phyloP scores from a whole-genome alignment of 1,284 basidiomycete species.

The Vanrija humicola region DNA sequence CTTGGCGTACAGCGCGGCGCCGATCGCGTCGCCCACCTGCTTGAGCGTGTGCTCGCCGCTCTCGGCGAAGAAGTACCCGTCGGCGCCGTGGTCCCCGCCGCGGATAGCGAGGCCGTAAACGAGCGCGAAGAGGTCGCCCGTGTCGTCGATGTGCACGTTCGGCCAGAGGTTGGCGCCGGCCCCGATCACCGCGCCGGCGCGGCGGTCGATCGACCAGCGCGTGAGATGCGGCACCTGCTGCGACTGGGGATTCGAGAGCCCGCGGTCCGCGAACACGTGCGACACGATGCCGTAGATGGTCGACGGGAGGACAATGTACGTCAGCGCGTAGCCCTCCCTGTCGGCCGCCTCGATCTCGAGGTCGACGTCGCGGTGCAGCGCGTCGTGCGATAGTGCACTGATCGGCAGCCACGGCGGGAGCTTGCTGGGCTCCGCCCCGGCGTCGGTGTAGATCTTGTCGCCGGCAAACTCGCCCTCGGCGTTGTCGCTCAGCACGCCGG shows the following conservation, averaged over 20 bases:
- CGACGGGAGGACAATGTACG: constrained; percentile 48
- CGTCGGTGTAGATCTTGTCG: constrained; percentile 40
- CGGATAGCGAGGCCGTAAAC: constrained; percentile 26
- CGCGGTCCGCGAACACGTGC: constrained; percentile 33
- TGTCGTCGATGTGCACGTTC: constrained; percentile 21
- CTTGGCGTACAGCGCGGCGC: constrained; percentile 22
- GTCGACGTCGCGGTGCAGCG: constrained; percentile 39
- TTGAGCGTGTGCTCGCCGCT: constrained; percentile 44
- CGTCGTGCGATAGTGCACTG: constrained; percentile 26
- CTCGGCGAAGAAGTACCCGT: constrained; percentile 46
- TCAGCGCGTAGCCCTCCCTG: constrained; percentile 32
- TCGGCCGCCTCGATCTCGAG: constrained; percentile 44
- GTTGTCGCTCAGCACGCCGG: constrained; percentile 39
- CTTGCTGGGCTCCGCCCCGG: constrained; percentile 21
- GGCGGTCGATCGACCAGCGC: constrained; percentile 39
- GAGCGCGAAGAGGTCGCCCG: constrained; percentile 28
- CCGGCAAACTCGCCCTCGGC: constrained; percentile 7
- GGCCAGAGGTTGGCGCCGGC: constrained; percentile 36
- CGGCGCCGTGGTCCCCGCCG: constrained; percentile 32
- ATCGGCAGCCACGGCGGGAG: constrained; percentile 39
- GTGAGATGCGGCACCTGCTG: constrained; percentile 42
- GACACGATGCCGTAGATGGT: constrained; percentile 47
- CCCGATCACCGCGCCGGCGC: constrained; percentile 41
- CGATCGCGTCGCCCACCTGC: constrained; percentile 37
- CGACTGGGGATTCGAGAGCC: constrained; percentile 36